Base-by-base conservation (phyloP, 1,284 basidiomycete species). In the Neotropicomus parvogracilis region DNA sequence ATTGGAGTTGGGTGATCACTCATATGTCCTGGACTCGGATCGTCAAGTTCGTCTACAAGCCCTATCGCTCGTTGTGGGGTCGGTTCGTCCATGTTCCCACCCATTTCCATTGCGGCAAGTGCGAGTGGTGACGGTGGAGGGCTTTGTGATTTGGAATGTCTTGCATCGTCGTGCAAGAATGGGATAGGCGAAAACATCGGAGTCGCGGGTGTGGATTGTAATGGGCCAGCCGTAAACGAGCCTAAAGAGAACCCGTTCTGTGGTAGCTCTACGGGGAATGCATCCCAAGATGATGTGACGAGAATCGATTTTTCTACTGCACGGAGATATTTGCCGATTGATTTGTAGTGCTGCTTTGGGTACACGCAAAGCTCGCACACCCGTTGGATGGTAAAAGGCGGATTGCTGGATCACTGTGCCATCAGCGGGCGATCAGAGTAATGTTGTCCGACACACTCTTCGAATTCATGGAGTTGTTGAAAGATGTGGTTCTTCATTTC, bases 301-400 rank as follows among this genome's bases (percentile, higher is more conserved):
- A 91, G 83, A 16, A 95, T 71, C 13, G 86, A 76, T 61, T 89
- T 90, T 59, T 95, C 90, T 11, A 97, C 71, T 0, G 94, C 93
- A 10, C 94, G 88, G 19, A 95, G 76, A 65, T 94, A 97, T 70
- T 97, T 97, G 39, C 93, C 91, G 6, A 91, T 70, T 21, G 79
- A 78, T 34, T 75, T 83, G 74, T 97, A 95, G 55, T 90, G 78
- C 41, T 76, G 70, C 52, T 75, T 75, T 3, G 93, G 92, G 28
- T 78, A 68, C 7, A 86, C 57, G 38, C 85, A 82, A n/a, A 97
- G 79, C 63, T 97, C 93, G 59, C 88, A 91, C 14, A 97, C 69
- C 31, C 94, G 84, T 67, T 97, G 94, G 44, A 97, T 86, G 4
- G 94, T 95, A 69, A 97, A 97, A 3, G 94, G 94, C 0, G 91